These are phyloP conservation scores for Globisporangium acanthophoron DNA, from an alignment of 352 stramenopile genomes.

Conservation along the genomic window DNA sequence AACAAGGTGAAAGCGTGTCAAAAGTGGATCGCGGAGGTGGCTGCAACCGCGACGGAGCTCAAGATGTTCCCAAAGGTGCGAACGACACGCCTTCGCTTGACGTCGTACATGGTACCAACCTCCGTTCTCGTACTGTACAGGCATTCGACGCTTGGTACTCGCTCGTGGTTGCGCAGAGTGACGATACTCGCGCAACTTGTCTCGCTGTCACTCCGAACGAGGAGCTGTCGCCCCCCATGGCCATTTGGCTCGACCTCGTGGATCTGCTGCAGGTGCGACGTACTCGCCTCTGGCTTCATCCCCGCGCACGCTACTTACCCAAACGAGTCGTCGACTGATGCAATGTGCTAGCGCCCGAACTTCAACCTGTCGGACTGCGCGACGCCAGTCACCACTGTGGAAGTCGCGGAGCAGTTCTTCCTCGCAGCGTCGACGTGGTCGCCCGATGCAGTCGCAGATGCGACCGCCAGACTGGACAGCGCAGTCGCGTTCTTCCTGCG, in stretches of 20 bases:
- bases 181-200: constrained; percentile 26
- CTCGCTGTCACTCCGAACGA: constrained; percentile 52
- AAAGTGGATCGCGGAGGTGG: constrained; percentile 74
- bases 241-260: constrained; percentile 71
- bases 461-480: constrained; percentile 32
- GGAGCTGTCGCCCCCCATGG: constrained; percentile 45
- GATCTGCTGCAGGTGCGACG: constrained; percentile 68
- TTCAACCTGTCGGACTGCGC: constrained; percentile 55
- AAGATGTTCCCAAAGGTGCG: constrained; percentile 47
- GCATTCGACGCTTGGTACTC: constrained; percentile 75
- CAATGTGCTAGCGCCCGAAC: constrained; percentile 26
- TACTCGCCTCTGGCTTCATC: too few species aligned
- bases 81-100: not conserved
- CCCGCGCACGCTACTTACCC: too few species aligned
- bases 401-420: constrained; percentile 48
- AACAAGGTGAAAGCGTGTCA: constrained; percentile 77
- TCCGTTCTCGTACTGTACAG: constrained; percentile 17
- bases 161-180: constrained; percentile 34
- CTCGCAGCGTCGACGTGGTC: constrained; percentile 20
- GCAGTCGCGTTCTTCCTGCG: constrained; percentile 68
- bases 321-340: not conserved
- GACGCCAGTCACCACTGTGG: constrained; percentile 22
- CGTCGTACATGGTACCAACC: not conserved
- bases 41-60: constrained; percentile 39
- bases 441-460: constrained; percentile 9